Conservation (phyloP, 2,329 filamentous ascomycete genomes). For the Ceratocystiopsis brevicomis region DNA sequence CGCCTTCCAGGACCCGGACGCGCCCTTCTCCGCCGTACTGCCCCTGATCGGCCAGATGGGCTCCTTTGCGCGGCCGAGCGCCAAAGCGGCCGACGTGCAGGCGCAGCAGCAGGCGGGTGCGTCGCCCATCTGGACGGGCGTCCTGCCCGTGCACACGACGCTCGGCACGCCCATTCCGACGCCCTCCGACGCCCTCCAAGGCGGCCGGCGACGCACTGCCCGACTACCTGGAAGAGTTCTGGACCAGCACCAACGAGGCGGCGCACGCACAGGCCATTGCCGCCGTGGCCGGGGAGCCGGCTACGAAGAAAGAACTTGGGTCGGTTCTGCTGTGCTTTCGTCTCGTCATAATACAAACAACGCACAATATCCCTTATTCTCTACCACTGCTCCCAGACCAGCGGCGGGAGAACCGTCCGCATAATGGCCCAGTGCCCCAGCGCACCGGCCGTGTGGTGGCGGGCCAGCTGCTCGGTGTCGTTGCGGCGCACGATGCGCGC, state of each 20-base stretch:
- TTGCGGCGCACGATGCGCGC: constrained; percentile 39
- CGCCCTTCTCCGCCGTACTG: constrained; percentile 57
- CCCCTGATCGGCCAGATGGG: constrained; percentile 79
- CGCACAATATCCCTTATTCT: not conserved
- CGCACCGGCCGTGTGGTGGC: constrained; percentile 59
- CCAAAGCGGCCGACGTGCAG: constrained; percentile 29
- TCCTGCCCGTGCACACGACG: constrained; percentile 41
- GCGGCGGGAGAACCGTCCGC: constrained; percentile 58
- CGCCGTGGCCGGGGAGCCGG: constrained; percentile 9
- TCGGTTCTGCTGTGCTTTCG: too few species aligned
- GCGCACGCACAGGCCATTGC: constrained; percentile 10
- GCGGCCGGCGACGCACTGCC: constrained; percentile 27
- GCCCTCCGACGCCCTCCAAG: constrained; percentile 35
- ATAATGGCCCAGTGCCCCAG: constrained; percentile 83
- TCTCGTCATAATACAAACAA: not conserved
- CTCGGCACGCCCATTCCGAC: constrained; percentile 45
- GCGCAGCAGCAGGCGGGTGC: constrained; percentile 13
- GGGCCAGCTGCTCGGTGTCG: constrained; percentile 45
- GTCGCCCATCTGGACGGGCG: constrained; percentile 34
- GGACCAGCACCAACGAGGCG: constrained; percentile 16
- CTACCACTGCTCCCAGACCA: constrained; percentile 80
- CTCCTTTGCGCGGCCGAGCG: constrained; percentile 44
- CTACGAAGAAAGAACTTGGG: not conserved
- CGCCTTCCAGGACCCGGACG: constrained; percentile 46
- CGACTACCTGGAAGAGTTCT: constrained; percentile 33